Evolutionary conservation across 2,329 filamentous ascomycete species (phyloP), one percentile per base, ranked within the genome.

Genomic region (Mycosphaerella sp.): DNA sequence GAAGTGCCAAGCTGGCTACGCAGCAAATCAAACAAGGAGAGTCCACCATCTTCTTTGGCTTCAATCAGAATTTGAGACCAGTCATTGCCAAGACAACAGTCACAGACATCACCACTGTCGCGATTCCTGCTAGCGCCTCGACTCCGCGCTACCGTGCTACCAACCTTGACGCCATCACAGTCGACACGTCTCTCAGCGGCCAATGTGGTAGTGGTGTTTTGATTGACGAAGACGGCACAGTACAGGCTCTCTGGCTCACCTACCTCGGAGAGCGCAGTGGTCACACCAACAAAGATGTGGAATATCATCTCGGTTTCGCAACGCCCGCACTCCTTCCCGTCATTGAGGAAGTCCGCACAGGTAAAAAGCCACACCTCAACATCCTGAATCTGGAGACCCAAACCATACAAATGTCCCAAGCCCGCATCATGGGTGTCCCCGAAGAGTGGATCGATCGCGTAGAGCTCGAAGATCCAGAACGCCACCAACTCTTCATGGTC

Each of bases 401-500:
- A 55, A 86, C 93, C 9, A 89, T 98, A 31, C 90, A 95, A 66
- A 97, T 98, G 92, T 87, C 87, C 39, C 93, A 98, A 73, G 92
- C 89, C 12, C 86, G 91, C 38, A 89, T 97, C 62, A 97, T 98
- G 91, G 93, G 93, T 8, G 89, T 97, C 1, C 89, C 88, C 0
- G 91, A 97, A 60, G 86, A 95, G 58, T 97, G 92, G 93, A 95
- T 98, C 64, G 80, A 88, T 63, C 87, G 89, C 71, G 92, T 96
- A 2, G 85, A 93, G 50, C 78, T 84, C 61, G 89, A 89, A 58
- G 96, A 98, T 70, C 87, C 89, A 39, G 85, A 93, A 48, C 87
- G 90, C 54, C 93, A 98, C 68, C 93, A 98, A 73, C 81, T 98
- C 38, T 98, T 98, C 76, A 96, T 98, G 87, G 89, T 98, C 31